Conservation (phyloP, 768 basidiomycete genomes). For the Panellus pusillus region DNA sequence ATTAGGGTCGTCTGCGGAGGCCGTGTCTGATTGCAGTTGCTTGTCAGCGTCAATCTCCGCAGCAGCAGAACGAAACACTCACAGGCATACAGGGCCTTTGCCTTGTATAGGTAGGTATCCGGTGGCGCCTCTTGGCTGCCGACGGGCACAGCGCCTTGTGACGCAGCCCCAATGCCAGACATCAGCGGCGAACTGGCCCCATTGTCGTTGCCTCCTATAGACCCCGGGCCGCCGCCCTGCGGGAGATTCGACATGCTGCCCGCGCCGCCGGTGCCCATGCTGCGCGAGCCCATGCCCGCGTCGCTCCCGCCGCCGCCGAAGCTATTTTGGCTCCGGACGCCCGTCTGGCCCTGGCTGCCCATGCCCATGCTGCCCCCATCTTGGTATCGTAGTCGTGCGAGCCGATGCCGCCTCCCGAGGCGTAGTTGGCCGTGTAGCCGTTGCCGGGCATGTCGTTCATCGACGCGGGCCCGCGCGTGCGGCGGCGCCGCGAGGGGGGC, state of each 20-base stretch:
- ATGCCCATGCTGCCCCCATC: conserved; percentile 49
- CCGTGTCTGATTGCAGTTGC: conserved; percentile 60
- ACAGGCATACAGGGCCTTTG: conserved; percentile 92
- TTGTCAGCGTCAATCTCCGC: conserved; percentile 24
- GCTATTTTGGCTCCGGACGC: conserved; percentile 52
- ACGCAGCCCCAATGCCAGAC: conserved; percentile 55
- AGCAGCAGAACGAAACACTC: conserved; percentile 30
- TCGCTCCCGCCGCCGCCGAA: conserved; percentile 42
- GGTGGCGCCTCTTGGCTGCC: conserved; percentile 26
- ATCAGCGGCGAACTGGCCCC: conserved; percentile 68
- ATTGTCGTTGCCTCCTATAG: conserved; percentile 47
- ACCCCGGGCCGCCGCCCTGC: conserved; percentile 37
- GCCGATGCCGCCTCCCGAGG: conserved; percentile 69
- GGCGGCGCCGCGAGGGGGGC: conserved; percentile 75
- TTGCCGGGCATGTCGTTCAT: conserved; percentile 67
- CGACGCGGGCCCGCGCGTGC: conserved; percentile 62
- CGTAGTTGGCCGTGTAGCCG: conserved; percentile 63
- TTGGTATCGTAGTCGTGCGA: conserved; percentile 73
- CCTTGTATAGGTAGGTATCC: conserved; percentile 66
- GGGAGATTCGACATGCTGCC: conserved; percentile 61
- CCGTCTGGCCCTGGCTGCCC: conserved; percentile 34
- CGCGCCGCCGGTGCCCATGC: conserved; percentile 38
- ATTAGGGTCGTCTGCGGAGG: conserved; percentile 93
- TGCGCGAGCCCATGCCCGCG: conserved; percentile 25
- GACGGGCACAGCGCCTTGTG: conserved; percentile 38